Evolutionary conservation across 306 rosid genomes (phyloP), one percentile per base, ranked within the genome.

Genomic region (Argentina anserina): DNA sequence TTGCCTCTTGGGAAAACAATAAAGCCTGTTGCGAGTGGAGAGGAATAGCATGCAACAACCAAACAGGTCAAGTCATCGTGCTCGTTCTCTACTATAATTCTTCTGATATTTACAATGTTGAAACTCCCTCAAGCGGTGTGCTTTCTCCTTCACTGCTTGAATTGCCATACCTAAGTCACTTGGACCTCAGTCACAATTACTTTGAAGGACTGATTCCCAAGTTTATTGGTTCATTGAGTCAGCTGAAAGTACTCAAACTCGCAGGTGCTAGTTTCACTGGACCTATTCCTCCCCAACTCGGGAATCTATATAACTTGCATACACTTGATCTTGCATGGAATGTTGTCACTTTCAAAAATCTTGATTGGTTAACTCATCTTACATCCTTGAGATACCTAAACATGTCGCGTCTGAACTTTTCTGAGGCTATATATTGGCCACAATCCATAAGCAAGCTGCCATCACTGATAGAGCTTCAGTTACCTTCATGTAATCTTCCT

Each of bases 401-500:
- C 61, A 55, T 55, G 61, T 55, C 61, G 31, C 6, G 33, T 55
- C 61, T 55, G 21, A 55, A 55, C 12, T 55, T 55, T 55, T 55
- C 61, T 9, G 33, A 55, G 33, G 15, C 31, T 23, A 7, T 11
- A n/a, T 0, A 55, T 55, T 55, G 61, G 61, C 61, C 61, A 23
- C 15, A 21, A 4, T 25, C 28, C 21, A 55, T 55, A 9, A 55
- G 61, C 61, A 23, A 55, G 61, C 31, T 55, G 31, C 33, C 61
- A 55, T 25, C 31, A 55, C 61, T 55, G 33, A 10, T 55, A 55
- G 33, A 55, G 15, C 61, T 55, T 55, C 33, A 55, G 33, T 55
- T 55, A 55, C 31, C 61, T 55, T 55, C 61, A 55, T 55, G 61
- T 55, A 55, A 25, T 23, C 61, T 55, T 25, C 61, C 61, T 23